Evolutionary conservation across 192 early-diverging fungal species (phyloP), one percentile per base, ranked within the genome.

Genomic region (Coemansia sp.): DNA sequence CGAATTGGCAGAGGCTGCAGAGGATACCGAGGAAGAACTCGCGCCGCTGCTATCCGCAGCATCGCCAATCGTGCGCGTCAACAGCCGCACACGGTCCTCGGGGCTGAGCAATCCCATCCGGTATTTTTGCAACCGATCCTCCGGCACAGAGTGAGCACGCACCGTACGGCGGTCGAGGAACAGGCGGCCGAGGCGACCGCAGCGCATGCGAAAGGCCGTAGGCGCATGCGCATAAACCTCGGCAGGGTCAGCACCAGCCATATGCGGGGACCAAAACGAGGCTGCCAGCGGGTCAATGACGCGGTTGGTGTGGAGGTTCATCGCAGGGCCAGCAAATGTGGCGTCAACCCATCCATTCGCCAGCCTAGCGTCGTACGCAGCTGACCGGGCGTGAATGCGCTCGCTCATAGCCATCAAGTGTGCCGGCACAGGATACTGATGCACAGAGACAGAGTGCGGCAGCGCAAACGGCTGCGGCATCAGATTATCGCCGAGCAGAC

Each of bases 161-260:
- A 77, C 71, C 0, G 37, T 20, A 4, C 80, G 64, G 14, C 80
- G 80, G 54, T 82, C 80, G 25, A 82, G 19, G 37, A 64, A 77
- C 38, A 82, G 22, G 8, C 80, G 59, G 62, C 71, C 80, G 15
- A 61, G 56, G 7, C 74, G 67, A 2, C 74, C 80, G 5, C 63
- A 46, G 20, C 80, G 80, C 57, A 82, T 9, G 2, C 80, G 70
- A 43, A 77, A 74, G n/a, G 70, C 79, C 14, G 47, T 49, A 27
- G 47, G 47, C 47, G 47, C 47, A 27, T 29, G 47, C 0, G 43
- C 25, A 6, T 64, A 43, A 11, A n/a, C 31, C 2, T 45, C 45
- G 0, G 49, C 37, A 29, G 36, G n/a, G n/a, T n/a, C n/a, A n/a
- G n/a, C n/a, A n/a, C n/a, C n/a, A n/a, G n/a, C 14, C 47, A 49